Conservation (phyloP, 805 yeast species). For the Grigorovia yakushimaensis region DNA sequence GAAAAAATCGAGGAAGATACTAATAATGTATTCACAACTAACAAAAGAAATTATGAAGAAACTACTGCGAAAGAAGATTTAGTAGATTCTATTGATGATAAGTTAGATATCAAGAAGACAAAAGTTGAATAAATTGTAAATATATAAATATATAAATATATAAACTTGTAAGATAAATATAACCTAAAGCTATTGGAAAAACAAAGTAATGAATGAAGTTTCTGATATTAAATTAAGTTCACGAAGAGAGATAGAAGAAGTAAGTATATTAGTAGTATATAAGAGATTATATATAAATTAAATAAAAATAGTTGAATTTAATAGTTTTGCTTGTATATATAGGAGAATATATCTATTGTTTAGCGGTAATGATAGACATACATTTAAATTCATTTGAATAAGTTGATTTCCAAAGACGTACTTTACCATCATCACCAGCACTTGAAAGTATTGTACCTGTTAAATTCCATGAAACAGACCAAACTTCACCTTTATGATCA, state of each 20-base stretch:
- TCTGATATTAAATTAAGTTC: no score
- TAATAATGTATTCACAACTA: no score
- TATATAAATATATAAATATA: no score
- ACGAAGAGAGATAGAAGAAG: no score
- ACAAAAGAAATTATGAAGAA: not conserved
- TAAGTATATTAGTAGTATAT: no score
- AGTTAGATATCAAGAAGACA: not conserved
- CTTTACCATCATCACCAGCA: conserved; percentile 92
- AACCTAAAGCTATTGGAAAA: no score
- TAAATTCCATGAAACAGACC: conserved; percentile 93
- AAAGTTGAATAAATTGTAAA: not conserved
- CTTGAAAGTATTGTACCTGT: conserved; percentile 89
- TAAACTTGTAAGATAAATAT: not conserved
- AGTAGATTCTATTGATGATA: not conserved
- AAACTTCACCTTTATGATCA: conserved; percentile 81
- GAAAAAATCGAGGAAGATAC: no score
- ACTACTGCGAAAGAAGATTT: not conserved
- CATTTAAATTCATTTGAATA: conserved; percentile 83
- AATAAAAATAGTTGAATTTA: no score
- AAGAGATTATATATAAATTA: no score
- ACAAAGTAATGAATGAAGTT: no score
- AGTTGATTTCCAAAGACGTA: conserved; percentile 84
- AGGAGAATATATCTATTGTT: conserved; percentile 15
- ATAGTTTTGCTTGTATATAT: no score
- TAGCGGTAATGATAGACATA: conserved; percentile 69